phyloP scores from a whole-genome alignment of 306 rosid genomes.

The Oxytropis ochrocephala region DNA sequence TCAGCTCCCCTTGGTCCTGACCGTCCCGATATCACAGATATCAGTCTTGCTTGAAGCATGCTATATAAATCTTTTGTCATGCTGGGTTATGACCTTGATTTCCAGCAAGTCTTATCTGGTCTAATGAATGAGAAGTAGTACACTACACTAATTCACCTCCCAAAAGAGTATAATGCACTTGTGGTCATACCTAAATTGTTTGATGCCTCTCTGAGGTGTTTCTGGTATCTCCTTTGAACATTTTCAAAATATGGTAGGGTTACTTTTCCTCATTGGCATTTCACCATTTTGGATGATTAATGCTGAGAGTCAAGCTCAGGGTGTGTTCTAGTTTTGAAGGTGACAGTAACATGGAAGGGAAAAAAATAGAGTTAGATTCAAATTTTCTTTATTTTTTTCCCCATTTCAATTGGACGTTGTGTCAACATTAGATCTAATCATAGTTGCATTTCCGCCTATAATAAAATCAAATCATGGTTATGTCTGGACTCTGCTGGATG shows the following conservation, averaged over 20 bases:
- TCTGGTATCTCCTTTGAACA: neutral
- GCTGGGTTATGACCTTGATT: neutral
- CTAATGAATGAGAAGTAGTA: neutral
- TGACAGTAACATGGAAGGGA: neutral
- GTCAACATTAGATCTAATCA: neutral
- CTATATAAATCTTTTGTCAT: neutral
- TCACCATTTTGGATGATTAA: conserved; percentile 7
- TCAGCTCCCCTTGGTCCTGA: too few species aligned
- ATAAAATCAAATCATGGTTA: neutral
- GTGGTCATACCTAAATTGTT: neutral
- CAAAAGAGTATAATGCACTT: neutral
- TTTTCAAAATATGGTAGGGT: neutral
- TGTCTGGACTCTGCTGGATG: conserved; percentile 19
- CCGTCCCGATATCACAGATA: too few species aligned
- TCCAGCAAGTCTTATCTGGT: neutral
- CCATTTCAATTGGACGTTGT: neutral
- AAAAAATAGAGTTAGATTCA: neutral
- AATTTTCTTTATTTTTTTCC: neutral
- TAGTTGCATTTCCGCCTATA: neutral
- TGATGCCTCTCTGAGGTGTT: neutral
- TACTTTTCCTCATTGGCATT: conserved; percentile 1
- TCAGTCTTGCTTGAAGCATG: neutral
- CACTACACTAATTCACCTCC: neutral
- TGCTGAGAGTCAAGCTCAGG: neutral
- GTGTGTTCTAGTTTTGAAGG: neutral